A percentile compares a stretch with the other conserved stretches of the same genome.
phyloP scores from a whole-genome alignment of 352 stramenopile species.

The Globisporangium apiculatum region DNA sequence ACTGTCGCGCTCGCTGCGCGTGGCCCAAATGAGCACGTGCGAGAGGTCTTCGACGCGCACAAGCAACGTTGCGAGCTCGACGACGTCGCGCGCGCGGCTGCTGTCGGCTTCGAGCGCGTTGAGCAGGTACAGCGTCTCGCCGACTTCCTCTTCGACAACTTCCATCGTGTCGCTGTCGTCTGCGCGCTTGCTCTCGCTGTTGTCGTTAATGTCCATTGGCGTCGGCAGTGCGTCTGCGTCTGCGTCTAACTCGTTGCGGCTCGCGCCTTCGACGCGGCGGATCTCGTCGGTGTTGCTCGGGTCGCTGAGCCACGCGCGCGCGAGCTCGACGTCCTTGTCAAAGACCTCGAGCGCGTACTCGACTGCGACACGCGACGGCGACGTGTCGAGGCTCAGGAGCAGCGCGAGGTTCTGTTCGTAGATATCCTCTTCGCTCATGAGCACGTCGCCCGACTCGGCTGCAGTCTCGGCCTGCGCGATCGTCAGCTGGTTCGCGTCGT shows the following conservation, averaged over 20 bases:
- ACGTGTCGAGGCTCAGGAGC: constrained; percentile 54
- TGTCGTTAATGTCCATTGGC: constrained; percentile 1
- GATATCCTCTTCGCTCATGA: constrained; percentile 52
- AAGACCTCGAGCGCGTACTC: constrained; percentile 72
- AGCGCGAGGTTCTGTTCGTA: constrained; percentile 62
- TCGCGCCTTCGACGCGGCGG: constrained; percentile 35
- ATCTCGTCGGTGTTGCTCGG: constrained; percentile 58
- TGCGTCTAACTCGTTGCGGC: constrained; percentile 1
- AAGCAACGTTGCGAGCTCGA: constrained; percentile 85
- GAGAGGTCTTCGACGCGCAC: constrained; percentile 94
- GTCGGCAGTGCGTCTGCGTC: constrained; percentile 26
- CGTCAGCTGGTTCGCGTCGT: constrained; percentile 70
- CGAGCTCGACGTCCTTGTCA: constrained; percentile 50
- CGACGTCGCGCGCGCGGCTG: constrained; percentile 26
- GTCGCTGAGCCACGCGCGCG: constrained; percentile 57
- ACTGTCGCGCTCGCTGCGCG: not conserved
- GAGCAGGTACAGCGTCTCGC: constrained; percentile 87
- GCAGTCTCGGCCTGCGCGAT: constrained; percentile 55
- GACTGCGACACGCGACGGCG: constrained; percentile 40
- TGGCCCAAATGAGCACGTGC: constrained; percentile 96
- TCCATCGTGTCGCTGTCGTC: constrained; percentile 49
- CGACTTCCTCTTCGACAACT: constrained; percentile 48
- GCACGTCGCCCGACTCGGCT: constrained; percentile 37
- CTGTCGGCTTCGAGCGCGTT: constrained; percentile 88
- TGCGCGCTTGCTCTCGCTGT: constrained; percentile 20